phyloP scores from a whole-genome alignment of 2,329 filamentous ascomycete species.

The Tympanopsis confertula region DNA sequence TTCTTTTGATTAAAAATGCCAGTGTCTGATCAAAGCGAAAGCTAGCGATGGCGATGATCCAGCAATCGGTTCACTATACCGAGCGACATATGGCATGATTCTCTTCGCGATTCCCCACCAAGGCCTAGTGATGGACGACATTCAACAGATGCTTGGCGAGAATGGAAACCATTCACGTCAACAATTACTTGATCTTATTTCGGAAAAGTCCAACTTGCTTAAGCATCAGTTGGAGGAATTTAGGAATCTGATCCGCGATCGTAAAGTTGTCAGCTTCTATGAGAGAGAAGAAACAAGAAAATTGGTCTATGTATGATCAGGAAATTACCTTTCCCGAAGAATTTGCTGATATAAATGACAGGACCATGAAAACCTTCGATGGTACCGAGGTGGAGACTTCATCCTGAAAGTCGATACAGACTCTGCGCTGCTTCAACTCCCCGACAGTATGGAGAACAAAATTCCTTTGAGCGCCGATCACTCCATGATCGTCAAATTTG shows the following conservation, averaged over 20 bases:
- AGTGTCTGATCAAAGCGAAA: no score
- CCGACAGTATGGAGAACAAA: conserved; percentile 9
- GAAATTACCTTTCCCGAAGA: no score
- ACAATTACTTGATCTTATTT: conserved; percentile 6
- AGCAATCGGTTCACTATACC: no score
- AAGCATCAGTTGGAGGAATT: conserved; percentile 11
- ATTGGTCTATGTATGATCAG: conserved; percentile 8
- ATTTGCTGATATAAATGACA: not conserved
- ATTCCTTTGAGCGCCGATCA: conserved; percentile 10
- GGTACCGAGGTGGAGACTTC: conserved; percentile 3
- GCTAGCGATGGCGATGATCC: no score
- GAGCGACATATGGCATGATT: no score
- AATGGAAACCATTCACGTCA: conserved; percentile 3
- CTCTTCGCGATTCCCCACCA: no score
- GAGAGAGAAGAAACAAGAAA: conserved; percentile 12
- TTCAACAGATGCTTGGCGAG: conserved; percentile 7
- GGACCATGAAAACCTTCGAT: conserved; percentile 2
- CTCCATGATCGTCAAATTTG: conserved; percentile 14
- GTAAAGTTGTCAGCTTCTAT: conserved; percentile 16
- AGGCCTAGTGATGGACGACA: conserved; percentile 11
- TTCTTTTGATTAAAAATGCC: no score
- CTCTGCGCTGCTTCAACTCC: conserved; percentile 10
- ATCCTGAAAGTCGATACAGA: conserved; percentile 6
- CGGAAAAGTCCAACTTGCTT: conserved; percentile 8
- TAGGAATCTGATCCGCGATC: conserved; percentile 13